Percentiles rank a stretch among this genome's conserved stretches.
These are phyloP conservation scores for Rhododendron vialii DNA, from an alignment of 148 eudicot genomes.

Conservation along the genomic window DNA sequence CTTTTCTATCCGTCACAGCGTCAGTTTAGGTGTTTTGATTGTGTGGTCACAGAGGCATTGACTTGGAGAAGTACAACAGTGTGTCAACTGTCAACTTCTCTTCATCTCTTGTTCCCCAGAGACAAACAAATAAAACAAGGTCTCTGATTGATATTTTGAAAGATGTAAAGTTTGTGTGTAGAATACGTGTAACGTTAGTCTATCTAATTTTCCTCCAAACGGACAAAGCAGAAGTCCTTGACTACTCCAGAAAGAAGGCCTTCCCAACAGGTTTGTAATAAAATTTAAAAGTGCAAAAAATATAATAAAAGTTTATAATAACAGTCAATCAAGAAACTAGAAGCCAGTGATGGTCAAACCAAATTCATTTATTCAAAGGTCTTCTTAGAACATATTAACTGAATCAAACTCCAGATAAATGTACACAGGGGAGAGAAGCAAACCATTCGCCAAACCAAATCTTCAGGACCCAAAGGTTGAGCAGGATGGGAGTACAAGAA, in stretches of 20 bases:
- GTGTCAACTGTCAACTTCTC: neutral
- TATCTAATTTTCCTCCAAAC: neutral
- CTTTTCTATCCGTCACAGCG: neutral
- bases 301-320: neutral
- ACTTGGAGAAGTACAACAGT: neutral
- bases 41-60: neutral
- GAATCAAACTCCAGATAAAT: neutral
- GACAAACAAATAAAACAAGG: neutral
- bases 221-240: neutral
- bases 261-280: neutral
- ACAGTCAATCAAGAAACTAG: neutral
- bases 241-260: neutral
- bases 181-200: too few relatives aligned
- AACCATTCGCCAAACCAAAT: slow-evolving; percentile 95
- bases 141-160: neutral
- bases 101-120: neutral
- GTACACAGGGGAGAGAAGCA: slow-evolving; percentile 21
- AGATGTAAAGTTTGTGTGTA: neutral
- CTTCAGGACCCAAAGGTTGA: slow-evolving; percentile 93
- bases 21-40: neutral
- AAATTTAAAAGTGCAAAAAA: neutral
- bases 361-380: neutral
- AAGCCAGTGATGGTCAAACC: neutral
- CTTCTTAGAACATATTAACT: neutral
- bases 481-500: slow-evolving; percentile 94